Evolutionary conservation across 257 asterid species (phyloP), one percentile per base, ranked within the genome.

Genomic region (Nicotiana benthamiana): DNA sequence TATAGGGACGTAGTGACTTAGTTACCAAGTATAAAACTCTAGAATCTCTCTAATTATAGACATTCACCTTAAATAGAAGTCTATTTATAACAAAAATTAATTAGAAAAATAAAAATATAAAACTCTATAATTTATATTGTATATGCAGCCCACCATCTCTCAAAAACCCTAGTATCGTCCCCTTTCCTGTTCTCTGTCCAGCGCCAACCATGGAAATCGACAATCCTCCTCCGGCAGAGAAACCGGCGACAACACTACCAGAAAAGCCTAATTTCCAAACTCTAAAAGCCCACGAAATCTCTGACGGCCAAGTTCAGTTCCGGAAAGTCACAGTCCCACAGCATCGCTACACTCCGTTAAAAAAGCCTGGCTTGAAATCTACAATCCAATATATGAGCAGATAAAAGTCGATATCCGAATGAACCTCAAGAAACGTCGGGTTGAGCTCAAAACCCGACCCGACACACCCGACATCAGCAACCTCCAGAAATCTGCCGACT

Each of bases 401-500:
- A 92, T 94, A 96, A 91, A 91, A 84, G 82, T 94, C 61, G 98
- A 93, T 63, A 85, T 93, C 86, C 94, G 97, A 1, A 93, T 94
- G 97, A 94, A 94, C 77, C 93, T 93, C 70, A 93, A 90, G 77
- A 89, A 92, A 60, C 93, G 95, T 15, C 86, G 94, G 62, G 97
- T 94, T 22, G 97, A 94, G 86, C 89, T 94, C 16, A 94, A 94
- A 81, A 94, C 98, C 80, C 93, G 92, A 4, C 6, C 80, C 36
- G 97, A 94, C 67, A 94, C 98, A 0, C 97, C 98, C 16, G 98
- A 94, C n/a, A 84, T 90, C 13, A 89, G 96, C 87, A 89, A 94
- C 82, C 93, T 94, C 79, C 97, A 93, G 75, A 94, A 90, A n/a
- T 89, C 90, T 79, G 97, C 98, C 3, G 98, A 94, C 57, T 93